Evolutionary conservation across 1,284 basidiomycete species (phyloP), one percentile per base, ranked within the genome.

Genomic region (Leccinum angustisporum): DNA sequence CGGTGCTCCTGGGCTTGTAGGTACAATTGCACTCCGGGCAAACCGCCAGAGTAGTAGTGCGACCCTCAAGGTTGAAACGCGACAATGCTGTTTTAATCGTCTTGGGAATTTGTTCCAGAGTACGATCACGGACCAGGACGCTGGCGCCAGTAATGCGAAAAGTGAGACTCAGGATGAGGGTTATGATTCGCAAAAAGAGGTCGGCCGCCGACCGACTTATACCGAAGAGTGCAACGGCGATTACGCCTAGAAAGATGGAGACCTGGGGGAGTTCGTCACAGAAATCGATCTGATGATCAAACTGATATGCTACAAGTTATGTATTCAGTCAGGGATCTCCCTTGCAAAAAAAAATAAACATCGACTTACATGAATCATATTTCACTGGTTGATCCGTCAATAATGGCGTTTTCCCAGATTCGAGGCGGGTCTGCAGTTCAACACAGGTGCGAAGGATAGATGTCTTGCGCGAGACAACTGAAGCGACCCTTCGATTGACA

Each of bases 181-280:
- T 48, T 48, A 21, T 21, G 5, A 48, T 48, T 13, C 2, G 4
- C 18, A 48, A 25, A 48, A 48, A 48, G 18, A 48, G 18, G 18
- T 21, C 11, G 3, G 46, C n/a, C 5, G 21, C 46, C 10, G 11
- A 18, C n/a, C 21, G 0, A 34, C 34, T 14, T 52, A 52, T 13
- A 16, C 50, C 16, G 1, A 52, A 52, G 13, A 52, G 9, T 52
- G n/a, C 21, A 25, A 25, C 21, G 21, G 21, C 90, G 21, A 25
- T 25, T 25, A 25, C 21, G 1, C 50, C 27, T 27, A 52, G 50
- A 31, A 52, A 16, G 50, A 52, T 14, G 5, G 50, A 52, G 25
- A 52, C 27, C 50, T 52, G 50, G 16, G 13, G 13, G 48, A 50
- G 48, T 27, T 50, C 21, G 14, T 50, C 21, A 1, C 48, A 50